Base-by-base conservation (phyloP, 1,139 yeast species). In the Lodderomyces orthopsilosis region DNA sequence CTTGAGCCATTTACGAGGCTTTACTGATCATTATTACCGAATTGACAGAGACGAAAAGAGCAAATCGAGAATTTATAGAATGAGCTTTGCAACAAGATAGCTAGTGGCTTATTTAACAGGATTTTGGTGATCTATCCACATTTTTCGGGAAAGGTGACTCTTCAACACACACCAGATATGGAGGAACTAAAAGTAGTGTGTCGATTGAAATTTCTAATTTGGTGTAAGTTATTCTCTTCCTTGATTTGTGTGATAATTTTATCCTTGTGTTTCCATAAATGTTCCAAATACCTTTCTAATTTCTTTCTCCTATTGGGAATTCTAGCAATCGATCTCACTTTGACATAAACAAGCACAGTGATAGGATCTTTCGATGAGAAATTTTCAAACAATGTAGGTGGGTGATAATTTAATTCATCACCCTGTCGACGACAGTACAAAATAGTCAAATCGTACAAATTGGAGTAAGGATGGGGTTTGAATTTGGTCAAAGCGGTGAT, bases 21-120 rank as follows among this genome's bases (percentile, higher is more conserved):
- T 87, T 59, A 83, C 96, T n/a, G 96, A 89, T 60, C 90, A 85
- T 57, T 94, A 87, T 62, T 93, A 84, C 63, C 75, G 87, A 49
- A 83, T 93, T 15, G 79, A 79, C 51, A 74, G 98, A 58, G 90
- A 90, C 61, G 88, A 83, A 47, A 76, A 85, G 42, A 93, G 89
- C 55, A 81, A 81, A 51, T 87, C 96, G 1, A 79, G 81, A 46
- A 91, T 93, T 33, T 64, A 65, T 45, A 66, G 74, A 43, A 58
- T 30, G 34, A 30, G 34, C 12, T 30, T 30, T 15, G 34, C 34
- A 30, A 30, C 34, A 10, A 30, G 34, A 12, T 30, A 15, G 12
- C 5, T 30, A 30, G 34, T 19, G 6, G 15, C n/a, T n/a, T n/a
- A n/a, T n/a, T n/a, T n/a, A n/a, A n/a, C n/a, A n/a, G n/a, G n/a